Conservation (phyloP, 2,329 filamentous ascomycete species). For the Beauveria brongniartii region DNA sequence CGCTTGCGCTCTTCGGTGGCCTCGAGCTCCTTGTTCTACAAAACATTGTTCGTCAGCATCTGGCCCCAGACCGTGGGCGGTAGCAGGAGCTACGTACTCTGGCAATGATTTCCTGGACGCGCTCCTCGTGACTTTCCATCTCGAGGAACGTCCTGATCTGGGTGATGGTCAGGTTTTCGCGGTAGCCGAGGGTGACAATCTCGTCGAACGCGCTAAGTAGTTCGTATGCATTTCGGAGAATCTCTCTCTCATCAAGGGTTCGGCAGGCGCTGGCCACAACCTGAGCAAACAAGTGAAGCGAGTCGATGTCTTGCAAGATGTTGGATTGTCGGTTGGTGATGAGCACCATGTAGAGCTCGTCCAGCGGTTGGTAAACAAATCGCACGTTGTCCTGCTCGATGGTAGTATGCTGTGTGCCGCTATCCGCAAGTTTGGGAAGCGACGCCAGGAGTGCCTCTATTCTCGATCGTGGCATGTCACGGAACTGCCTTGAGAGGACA, state of each 20-base stretch:
- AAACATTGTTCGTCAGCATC: slow-evolving; percentile 19
- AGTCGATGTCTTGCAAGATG: slow-evolving; percentile 98
- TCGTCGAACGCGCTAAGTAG: slow-evolving; percentile 95
- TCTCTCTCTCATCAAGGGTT: slow-evolving; percentile 91
- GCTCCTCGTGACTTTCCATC: slow-evolving; percentile 98
- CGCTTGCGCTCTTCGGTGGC: slow-evolving; percentile 97
- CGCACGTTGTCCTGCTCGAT: slow-evolving; percentile 99
- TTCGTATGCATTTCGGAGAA: slow-evolving; percentile 90
- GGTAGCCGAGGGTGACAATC: slow-evolving; percentile 88
- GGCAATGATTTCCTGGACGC: slow-evolving; percentile 96
- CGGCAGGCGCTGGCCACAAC: slow-evolving; percentile 96
- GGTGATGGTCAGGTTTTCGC: slow-evolving; percentile 90
- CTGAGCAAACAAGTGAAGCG: slow-evolving; percentile 93
- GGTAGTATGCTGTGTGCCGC: slow-evolving; percentile 92
- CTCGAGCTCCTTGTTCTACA: slow-evolving; percentile 93
- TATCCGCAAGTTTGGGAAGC: slow-evolving; percentile 95
- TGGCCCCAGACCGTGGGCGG: not conserved
- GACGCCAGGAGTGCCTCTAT: slow-evolving; percentile 95
- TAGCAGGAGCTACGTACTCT: slow-evolving; percentile 46
- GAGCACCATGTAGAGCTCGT: slow-evolving; percentile 98
- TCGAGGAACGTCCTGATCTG: slow-evolving; percentile 99
- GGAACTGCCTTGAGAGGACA: slow-evolving; percentile 94
- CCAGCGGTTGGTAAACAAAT: slow-evolving; percentile 97
- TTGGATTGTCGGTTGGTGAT: slow-evolving; percentile 99
- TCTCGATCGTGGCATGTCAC: slow-evolving; percentile 92